Base-by-base conservation (phyloP, 257 asterid species). In the Echium plantagineum region DNA sequence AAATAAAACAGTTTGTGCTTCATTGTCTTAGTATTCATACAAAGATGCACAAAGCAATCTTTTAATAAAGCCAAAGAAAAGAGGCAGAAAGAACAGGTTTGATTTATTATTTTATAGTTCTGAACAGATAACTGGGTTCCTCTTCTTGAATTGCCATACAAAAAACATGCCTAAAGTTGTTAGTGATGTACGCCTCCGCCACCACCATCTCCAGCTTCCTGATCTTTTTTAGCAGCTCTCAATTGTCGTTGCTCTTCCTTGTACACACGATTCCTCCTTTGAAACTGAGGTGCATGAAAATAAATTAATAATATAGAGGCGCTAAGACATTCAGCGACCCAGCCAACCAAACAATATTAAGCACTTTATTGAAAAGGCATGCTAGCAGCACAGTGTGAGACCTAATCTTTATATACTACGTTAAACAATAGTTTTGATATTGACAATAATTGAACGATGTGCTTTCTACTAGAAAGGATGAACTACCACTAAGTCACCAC, bases 191-290 rank as follows among this genome's bases (percentile, higher is more conserved):
- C 58, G 24, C 73, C 26, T 24, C 26, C 71, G 19, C 63, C 80
- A 56, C 66, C 81, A 58, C 66, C 81, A 63, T 70, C 80, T 56
- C 72, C 94, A 24, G 86, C 88, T 62, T 78, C 96, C 66, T 81
- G 81, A 59, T 63, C 81, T 74, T 79, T 82, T 73, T 83, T 84
- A 17, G 80, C 67, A 74, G 94, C 94, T 82, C 98, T 78, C 52
- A 84, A 67, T 58, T 91, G 97, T 28, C 97, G 95, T 70, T 91
- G 98, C 83, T 91, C 97, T 84, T 91, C 98, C 78, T 91, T 91
- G 87, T 88, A 91, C 53, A 91, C 70, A 71, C 95, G 79, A 77
- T 91, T 91, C 79, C 98, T 80, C 55, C 98, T 83, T 75, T 84
- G 95, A 71, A 74, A 91, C 98, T 88, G 86, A 13, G 16, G 47